These are phyloP conservation scores for Amanita rubescens DNA, from an alignment of 768 basidiomycete species.

Conservation along the genomic window DNA sequence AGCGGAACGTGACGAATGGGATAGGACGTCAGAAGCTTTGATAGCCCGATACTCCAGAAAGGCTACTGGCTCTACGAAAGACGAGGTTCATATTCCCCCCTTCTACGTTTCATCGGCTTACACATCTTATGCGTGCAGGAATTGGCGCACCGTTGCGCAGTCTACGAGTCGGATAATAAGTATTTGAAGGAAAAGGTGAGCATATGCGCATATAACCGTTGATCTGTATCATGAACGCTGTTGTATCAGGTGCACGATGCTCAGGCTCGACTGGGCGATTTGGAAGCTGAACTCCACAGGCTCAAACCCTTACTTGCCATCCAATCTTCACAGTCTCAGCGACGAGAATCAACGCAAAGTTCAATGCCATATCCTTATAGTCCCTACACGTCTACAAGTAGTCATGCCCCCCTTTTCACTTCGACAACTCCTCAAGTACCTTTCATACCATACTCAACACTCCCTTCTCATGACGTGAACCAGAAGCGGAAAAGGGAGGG, in stretches of 20 bases:
- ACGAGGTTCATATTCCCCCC: constrained; percentile 33
- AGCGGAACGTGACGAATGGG: constrained; percentile 58
- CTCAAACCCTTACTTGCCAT: constrained; percentile 65
- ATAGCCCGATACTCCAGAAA: constrained; percentile 40
- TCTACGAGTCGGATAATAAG: constrained; percentile 55
- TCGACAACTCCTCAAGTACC: background rate
- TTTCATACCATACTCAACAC: background rate
- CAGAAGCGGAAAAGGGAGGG: constrained; percentile 6
- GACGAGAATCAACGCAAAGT: background rate
- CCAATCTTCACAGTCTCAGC: constrained; percentile 33
- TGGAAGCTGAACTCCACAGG: constrained; percentile 59
- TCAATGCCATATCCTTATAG: background rate
- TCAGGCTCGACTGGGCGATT: constrained; percentile 40
- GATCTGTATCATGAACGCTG: background rate
- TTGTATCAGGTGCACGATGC: constrained; percentile 48
- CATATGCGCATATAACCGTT: constrained; percentile 1
- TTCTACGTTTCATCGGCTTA: constrained; percentile 4
- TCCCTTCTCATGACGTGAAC: background rate
- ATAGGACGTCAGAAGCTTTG: constrained; percentile 59
- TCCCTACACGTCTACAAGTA: background rate
- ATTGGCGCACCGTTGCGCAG: constrained; percentile 40
- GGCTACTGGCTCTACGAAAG: constrained; percentile 23
- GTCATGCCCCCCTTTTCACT: background rate
- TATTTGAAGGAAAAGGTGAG: constrained; percentile 52
- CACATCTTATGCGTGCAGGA: constrained; percentile 33